Conservation (phyloP, 2,329 filamentous ascomycete genomes). For the Colletotrichum musicola region DNA sequence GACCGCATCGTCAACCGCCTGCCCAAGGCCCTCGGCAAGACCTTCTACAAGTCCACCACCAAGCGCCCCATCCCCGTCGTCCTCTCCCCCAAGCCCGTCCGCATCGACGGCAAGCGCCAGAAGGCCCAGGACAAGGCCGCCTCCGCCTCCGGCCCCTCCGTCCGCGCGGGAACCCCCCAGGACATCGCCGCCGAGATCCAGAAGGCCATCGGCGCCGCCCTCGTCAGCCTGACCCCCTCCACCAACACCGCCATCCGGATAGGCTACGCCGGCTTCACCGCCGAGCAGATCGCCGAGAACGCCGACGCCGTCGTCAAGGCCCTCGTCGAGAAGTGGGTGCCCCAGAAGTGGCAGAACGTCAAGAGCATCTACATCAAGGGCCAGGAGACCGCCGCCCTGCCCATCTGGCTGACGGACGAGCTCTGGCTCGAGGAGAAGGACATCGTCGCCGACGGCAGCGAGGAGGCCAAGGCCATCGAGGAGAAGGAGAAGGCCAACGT, state of each 20-base stretch:
- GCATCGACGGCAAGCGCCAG: constrained; percentile 69
- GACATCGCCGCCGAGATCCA: constrained; percentile 85
- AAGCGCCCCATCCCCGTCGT: constrained; percentile 91
- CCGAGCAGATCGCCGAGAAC: constrained; percentile 85
- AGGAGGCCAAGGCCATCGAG: constrained; percentile 61
- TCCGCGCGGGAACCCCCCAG: constrained; percentile 66
- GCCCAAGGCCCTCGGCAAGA: constrained; percentile 78
- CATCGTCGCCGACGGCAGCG: constrained; percentile 72
- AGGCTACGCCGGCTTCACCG: constrained; percentile 79
- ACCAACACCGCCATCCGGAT: constrained; percentile 86
- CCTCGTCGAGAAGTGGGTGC: constrained; percentile 83
- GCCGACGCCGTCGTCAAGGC: constrained; percentile 77
- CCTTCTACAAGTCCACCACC: constrained; percentile 85
- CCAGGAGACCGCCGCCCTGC: constrained; percentile 86
- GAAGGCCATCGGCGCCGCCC: constrained; percentile 79
- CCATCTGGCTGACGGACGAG: constrained; percentile 95
- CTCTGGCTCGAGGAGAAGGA: constrained; percentile 86
- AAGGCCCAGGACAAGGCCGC: constrained; percentile 67
- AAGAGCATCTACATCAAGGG: constrained; percentile 91
- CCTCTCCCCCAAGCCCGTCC: constrained; percentile 73
- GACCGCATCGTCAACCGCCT: constrained; percentile 83
- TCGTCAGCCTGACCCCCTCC: constrained; percentile 83
- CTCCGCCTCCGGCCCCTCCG: constrained; percentile 39
- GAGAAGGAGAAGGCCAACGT: constrained; percentile 67
- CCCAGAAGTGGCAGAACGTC: constrained; percentile 89